Evolutionary conservation across 257 asterid species (phyloP).

Genomic region (Cynanchum wilfordii): DNA sequence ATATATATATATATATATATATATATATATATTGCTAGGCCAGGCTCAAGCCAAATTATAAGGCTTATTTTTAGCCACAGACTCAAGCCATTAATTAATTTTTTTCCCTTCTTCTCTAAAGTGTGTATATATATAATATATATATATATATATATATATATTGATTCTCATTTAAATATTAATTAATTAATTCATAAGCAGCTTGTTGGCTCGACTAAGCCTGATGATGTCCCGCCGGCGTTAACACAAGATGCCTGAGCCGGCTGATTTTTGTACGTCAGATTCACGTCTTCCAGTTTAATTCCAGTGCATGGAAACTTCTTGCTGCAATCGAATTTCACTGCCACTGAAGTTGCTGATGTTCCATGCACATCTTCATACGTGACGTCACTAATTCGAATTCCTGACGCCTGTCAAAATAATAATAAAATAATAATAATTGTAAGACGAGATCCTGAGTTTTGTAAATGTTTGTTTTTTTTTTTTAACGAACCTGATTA

Average conservation of each 20-base stretch:
- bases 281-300: conserved; percentile 1
- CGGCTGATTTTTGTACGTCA: not conserved
- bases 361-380: conserved; percentile 46
- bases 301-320: not conserved
- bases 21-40: too few species aligned
- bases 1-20: too few species aligned
- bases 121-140: too few species aligned
- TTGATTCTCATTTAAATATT: too few species aligned
- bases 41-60: too few species aligned
- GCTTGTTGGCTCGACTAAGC: not conserved
- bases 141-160: not conserved
- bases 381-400: conserved; percentile 28
- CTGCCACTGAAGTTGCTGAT: conserved; percentile 26
- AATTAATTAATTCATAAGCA: not conserved
- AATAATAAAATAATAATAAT: not conserved
- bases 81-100: not conserved
- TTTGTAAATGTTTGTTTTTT: too few species aligned
- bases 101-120: too few species aligned
- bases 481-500: conserved; percentile 28
- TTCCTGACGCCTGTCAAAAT: not conserved
- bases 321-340: conserved; percentile 6
- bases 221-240: conserved; percentile 2
- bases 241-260: conserved; percentile 5
- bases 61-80: not conserved
- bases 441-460: too few species aligned